Evolutionary conservation across 345 rosid genomes (phyloP).

Genomic region (Angophora floribunda): DNA sequence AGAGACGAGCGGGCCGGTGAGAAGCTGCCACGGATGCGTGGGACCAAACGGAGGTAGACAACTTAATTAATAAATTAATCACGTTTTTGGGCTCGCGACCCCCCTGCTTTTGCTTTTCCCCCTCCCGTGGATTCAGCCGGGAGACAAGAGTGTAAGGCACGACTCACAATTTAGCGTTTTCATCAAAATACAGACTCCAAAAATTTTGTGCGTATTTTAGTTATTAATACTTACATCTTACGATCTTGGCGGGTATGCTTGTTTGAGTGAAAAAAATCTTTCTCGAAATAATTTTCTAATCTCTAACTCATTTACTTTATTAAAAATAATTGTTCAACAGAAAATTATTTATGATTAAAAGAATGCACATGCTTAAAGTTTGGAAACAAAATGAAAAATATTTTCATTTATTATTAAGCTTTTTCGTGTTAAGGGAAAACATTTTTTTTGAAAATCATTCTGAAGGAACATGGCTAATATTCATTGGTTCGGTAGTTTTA

Average conservation of each 20-base stretch:
- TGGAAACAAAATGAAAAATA: background rate
- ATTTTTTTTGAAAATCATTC: background rate
- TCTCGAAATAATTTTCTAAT: background rate
- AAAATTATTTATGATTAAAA: too few species aligned
- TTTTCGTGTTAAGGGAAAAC: fast-evolving
- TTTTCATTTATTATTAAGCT: background rate
- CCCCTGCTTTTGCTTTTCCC: background rate
- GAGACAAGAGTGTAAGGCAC: background rate
- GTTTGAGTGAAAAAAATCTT: background rate
- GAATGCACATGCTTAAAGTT: background rate
- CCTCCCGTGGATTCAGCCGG: background rate
- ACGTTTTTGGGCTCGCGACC: too few species aligned
- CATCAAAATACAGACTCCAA: background rate
- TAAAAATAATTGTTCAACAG: fast-evolving
- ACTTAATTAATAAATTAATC: too few species aligned
- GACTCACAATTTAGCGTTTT: background rate
- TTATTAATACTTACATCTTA: background rate
- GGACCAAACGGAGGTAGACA: too few species aligned
- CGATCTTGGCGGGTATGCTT: background rate
- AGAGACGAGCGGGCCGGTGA: background rate
- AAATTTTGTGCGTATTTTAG: background rate
- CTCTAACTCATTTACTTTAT: background rate
- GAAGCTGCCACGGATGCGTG: background rate
- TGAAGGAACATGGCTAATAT: background rate
- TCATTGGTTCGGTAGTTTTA: background rate